Percentiles rank a stretch among this genome's conserved stretches.
phyloP scores from a whole-genome alignment of 768 basidiomycete genomes.

The Lactarius deliciosus region DNA sequence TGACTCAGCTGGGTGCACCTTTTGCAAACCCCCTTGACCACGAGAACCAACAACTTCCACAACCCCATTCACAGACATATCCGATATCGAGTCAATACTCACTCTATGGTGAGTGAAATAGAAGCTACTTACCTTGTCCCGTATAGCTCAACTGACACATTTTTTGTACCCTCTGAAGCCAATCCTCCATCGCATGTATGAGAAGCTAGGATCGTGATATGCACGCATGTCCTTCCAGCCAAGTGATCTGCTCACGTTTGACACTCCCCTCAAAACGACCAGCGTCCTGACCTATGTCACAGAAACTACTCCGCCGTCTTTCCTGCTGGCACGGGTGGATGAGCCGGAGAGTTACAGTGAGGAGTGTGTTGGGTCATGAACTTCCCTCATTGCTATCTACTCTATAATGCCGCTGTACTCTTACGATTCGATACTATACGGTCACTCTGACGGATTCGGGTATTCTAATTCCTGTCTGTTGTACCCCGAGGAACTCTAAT shows the following conservation, averaged over 20 bases:
- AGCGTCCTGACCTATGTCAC: neutral
- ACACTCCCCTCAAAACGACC: slow-evolving; percentile 11
- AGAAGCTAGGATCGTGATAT: neutral
- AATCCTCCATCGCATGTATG: slow-evolving; percentile 18
- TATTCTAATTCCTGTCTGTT: slow-evolving; percentile 1
- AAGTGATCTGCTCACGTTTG: neutral
- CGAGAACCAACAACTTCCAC: slow-evolving; percentile 19
- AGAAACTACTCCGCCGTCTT: neutral
- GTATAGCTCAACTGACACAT: slow-evolving; percentile 3
- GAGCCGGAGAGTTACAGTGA: neutral
- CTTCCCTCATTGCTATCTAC: slow-evolving; percentile 4
- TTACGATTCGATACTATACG: slow-evolving; percentile 8
- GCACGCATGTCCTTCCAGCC: neutral
- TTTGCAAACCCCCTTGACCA: slow-evolving; percentile 30
- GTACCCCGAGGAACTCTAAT: neutral
- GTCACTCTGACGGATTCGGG: neutral
- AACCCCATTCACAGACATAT: slow-evolving; percentile 21
- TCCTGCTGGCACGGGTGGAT: slow-evolving; percentile 15
- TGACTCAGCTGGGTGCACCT: slow-evolving; percentile 37
- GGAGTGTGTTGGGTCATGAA: neutral
- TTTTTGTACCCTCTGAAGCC: neutral
- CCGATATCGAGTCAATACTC: slow-evolving; percentile 27
- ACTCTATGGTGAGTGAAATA: slow-evolving; percentile 25
- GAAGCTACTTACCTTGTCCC: neutral
- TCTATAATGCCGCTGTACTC: slow-evolving; percentile 14